Conservation (phyloP, 2,329 filamentous ascomycete genomes). For the Botrytis byssoidea region DNA sequence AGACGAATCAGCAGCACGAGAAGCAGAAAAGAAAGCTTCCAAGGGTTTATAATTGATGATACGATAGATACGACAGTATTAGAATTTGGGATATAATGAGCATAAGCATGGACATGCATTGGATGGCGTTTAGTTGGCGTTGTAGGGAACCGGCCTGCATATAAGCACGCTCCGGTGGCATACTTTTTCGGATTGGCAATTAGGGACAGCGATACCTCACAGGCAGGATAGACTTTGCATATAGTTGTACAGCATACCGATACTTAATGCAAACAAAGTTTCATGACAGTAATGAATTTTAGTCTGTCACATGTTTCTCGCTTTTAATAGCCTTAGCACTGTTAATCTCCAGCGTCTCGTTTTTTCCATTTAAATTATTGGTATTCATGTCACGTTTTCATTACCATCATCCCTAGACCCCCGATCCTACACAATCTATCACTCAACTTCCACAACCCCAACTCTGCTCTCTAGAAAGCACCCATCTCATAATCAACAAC, state of each 20-base stretch:
- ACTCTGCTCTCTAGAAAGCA: conserved; percentile 41
- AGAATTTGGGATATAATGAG: conserved; percentile 23
- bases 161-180: conserved; percentile 4
- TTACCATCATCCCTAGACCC: neutral
- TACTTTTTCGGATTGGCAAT: neutral
- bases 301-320: too few species aligned
- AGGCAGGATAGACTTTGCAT: conserved; percentile 18
- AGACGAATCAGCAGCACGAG: conserved; percentile 19
- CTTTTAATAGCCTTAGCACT: neutral
- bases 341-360: neutral
- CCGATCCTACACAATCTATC: neutral
- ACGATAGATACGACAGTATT: conserved; percentile 18
- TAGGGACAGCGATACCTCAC: conserved; percentile 14
- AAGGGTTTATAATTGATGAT: conserved; percentile 34
- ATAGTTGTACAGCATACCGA: conserved; percentile 9
- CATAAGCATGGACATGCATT: conserved; percentile 35
- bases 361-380: neutral
- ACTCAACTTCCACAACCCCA: too few species aligned
- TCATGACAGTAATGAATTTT: neutral
- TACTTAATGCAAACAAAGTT: neutral
- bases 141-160: neutral
- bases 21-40: conserved; percentile 2
- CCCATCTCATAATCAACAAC: conserved; percentile 61
- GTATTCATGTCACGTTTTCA: neutral
- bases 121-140: conserved; percentile 30